Base-by-base conservation (phyloP, 306 rosid species). In the Quercus alba region DNA sequence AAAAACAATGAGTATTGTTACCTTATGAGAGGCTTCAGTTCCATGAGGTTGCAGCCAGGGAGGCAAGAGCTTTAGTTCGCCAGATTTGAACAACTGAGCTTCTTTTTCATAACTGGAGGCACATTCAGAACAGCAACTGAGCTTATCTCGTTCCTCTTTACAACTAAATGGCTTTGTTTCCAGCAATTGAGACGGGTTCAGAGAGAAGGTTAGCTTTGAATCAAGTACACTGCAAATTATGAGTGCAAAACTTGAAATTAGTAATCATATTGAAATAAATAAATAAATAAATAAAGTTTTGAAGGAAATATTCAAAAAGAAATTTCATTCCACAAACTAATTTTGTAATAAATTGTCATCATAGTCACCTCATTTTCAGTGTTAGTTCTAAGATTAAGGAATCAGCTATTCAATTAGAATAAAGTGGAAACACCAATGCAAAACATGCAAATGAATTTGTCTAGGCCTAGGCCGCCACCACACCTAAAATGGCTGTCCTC, bases 41-140 rank as follows among this genome's bases (percentile, higher is more conserved):
- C 79, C 86, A 69, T 88, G 92, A 75, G 94, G 87, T 81, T 87
- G 99, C 80, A 96, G 94, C 99, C 99, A 96, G 68, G 93, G 80
- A 78, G 98, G 98, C 81, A 96, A 77, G 57, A 82, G 86, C 56
- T 89, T 96, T 54, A 89, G 91, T 71, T 90, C 92, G 79, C 82
- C 81, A 67, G 94, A 86, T 80, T 89, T 88, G 79, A 89, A 74
- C 86, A 83, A 67, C 12, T 89, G 90, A 79, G 91, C 90, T 81
- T 93, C 99, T 77, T 93, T 93, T 56, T 91, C 97, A 76, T 81
- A 92, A 72, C 83, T 84, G 74, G 93, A 85, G 73, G 88, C 81
- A 88, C 98, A 93, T 81, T 93, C 98, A 63, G 77, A 80, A 73
- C 98, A 93, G 82, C 91, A 90, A 73, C 75, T 72, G 61, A 90